These are phyloP conservation scores for Boletus rubroflammeus DNA, from an alignment of 768 basidiomycete genomes.

Conservation along the genomic window DNA sequence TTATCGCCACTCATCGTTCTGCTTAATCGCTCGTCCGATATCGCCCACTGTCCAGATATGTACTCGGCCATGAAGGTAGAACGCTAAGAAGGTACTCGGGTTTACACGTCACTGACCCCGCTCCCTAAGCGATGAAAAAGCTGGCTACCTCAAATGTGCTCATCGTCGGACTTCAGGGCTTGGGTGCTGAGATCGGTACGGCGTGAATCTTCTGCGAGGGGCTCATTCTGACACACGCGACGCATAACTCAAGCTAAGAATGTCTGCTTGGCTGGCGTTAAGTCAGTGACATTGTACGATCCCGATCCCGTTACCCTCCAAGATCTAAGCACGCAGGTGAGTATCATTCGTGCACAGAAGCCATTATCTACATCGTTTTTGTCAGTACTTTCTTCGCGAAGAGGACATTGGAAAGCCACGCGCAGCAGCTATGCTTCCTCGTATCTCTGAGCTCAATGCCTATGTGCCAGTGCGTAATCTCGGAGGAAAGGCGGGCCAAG, in stretches of 20 bases:
- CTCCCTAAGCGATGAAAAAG: constrained; percentile 87
- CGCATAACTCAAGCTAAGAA: constrained; percentile 68
- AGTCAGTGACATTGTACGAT: constrained; percentile 94
- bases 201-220: not conserved
- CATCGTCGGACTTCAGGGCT: constrained; percentile 85
- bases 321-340: constrained; percentile 89
- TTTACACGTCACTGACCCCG: constrained; percentile 15
- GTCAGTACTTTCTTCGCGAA: constrained; percentile 88
- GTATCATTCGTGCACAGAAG: constrained; percentile 17
- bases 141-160: constrained; percentile 97
- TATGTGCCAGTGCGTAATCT: constrained; percentile 93
- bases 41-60: constrained; percentile 57
- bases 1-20: constrained; percentile 11
- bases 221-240: constrained; percentile 5
- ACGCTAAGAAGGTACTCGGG: not conserved
- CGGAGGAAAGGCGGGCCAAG: constrained; percentile 72
- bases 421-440: constrained; percentile 80
- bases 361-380: constrained; percentile 7
- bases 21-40: constrained; percentile 17
- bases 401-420: constrained; percentile 86
- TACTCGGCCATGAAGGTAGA: constrained; percentile 92
- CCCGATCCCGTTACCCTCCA: constrained; percentile 83
- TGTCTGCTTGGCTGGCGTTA: constrained; percentile 91
- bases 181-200: constrained; percentile 94
- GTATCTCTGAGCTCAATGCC: constrained; percentile 89